Base-by-base conservation (phyloP, 352 stramenopile species). In the Globisporangium paroecandrum region DNA sequence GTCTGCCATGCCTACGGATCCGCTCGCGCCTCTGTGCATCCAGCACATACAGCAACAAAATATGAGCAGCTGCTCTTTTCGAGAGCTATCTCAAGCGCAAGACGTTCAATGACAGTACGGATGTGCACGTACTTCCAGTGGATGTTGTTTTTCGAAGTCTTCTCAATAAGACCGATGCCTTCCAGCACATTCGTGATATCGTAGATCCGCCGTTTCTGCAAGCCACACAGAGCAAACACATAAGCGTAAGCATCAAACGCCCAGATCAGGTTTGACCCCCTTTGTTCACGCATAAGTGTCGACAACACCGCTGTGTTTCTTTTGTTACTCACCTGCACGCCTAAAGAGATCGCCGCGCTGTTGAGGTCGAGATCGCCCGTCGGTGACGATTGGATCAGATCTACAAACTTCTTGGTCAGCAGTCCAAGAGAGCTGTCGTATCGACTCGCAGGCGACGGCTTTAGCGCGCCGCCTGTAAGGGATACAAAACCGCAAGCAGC, bases 111-210 rank as follows among this genome's bases (percentile, higher is more conserved):
- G 36, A 36, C 20, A 10, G 46, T 3, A 36, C 3, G 1, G 13
- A 9, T 8, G 9, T 59, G 9, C 46, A 83, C 85, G 43, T 89
- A 95, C 81, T 97, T 97, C 97, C 97, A 99, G 66, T 97, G 91
- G 74, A 99, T 98, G 69, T 98, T 98, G 86, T 99, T 99, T 78
- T 99, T 99, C 62, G 92, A 98, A 47, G 91, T 97, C 77, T 99
- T 99, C 69, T 98, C 86, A 74, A 99, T 98, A 24, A 99, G 81
- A 8, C 95, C 95, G 55, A 99, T 99, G 47, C 97, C 97, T 83
- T 99, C 97, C 34, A 99, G 76, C 41, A 99, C 97, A 78, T 99
- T 99, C 18, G 97, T 99, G 70, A 99, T 99, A 73, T 99, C 97
- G 77, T 99, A 99, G 72, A 99, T 99, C 12, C 97, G 91, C 61